phyloP scores from a whole-genome alignment of 306 rosid genomes.

The Dryas drummondii region DNA sequence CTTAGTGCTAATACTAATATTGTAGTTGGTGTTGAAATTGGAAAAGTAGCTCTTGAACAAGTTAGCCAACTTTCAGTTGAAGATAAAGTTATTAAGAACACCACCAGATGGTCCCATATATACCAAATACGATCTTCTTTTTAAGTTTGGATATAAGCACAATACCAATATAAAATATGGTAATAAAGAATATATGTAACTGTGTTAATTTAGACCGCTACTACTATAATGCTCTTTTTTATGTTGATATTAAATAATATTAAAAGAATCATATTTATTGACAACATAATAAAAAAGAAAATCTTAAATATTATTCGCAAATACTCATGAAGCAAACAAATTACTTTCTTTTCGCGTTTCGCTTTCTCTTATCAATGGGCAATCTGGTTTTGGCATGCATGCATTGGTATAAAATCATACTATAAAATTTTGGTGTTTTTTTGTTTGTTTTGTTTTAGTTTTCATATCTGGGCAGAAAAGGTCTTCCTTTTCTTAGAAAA shows the following conservation, averaged over 20 bases:
- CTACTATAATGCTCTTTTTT: too few relatives aligned
- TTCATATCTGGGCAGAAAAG: neutral
- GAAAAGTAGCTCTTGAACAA: neutral
- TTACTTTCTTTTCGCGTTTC: too few relatives aligned
- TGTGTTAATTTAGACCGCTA: too few relatives aligned
- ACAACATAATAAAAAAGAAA: too few relatives aligned
- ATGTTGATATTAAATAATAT: too few relatives aligned
- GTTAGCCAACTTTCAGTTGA: constrained; percentile 19
- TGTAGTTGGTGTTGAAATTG: neutral
- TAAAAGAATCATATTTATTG: too few relatives aligned
- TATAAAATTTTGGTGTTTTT: neutral
- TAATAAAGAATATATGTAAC: too few relatives aligned
- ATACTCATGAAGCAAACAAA: too few relatives aligned
- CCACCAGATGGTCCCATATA: neutral
- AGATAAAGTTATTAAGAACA: neutral
- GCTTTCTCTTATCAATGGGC: too few relatives aligned
- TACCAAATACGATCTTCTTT: neutral
- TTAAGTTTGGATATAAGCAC: too few relatives aligned
- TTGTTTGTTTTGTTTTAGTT: neutral
- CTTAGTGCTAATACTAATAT: neutral
- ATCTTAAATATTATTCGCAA: too few relatives aligned
- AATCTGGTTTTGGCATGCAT: neutral
- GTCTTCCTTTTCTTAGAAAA: neutral
- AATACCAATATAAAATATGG: too few relatives aligned
- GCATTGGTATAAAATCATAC: neutral